Evolutionary conservation across 2,329 filamentous ascomycete genomes (phyloP).

Genomic region (Catunica adiposa): DNA sequence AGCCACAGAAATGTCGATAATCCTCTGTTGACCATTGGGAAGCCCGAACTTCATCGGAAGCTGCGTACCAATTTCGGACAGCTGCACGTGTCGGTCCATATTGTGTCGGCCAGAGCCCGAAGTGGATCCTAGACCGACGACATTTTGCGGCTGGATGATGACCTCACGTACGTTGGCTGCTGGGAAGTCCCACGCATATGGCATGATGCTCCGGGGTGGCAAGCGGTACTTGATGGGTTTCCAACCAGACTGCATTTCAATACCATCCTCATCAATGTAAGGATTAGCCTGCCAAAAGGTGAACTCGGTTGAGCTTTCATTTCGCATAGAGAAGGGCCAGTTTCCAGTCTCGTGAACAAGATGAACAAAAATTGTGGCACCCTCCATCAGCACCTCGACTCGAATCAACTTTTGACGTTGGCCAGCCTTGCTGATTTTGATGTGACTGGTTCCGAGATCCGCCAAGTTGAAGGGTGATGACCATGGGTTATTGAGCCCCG

Average conservation of each 20-base stretch:
- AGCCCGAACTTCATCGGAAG: slow-evolving; percentile 80
- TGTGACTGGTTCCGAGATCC: slow-evolving; percentile 77
- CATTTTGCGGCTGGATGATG: slow-evolving; percentile 51
- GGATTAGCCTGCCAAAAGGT: slow-evolving; percentile 92
- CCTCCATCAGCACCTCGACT: slow-evolving; percentile 79
- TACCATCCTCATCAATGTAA: slow-evolving; percentile 78
- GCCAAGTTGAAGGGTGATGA: slow-evolving; percentile 96
- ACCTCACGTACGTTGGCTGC: slow-evolving; percentile 94
- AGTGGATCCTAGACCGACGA: slow-evolving; percentile 11
- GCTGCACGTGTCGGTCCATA: slow-evolving; percentile 78
- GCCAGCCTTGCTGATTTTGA: slow-evolving; percentile 82
- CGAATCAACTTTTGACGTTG: slow-evolving; percentile 79
- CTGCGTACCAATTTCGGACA: slow-evolving; percentile 90
- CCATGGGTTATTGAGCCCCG: slow-evolving; percentile 92
- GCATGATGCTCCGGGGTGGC: slow-evolving; percentile 93
- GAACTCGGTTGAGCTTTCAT: slow-evolving; percentile 93
- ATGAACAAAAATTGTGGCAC: slow-evolving; percentile 83
- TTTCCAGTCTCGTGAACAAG: slow-evolving; percentile 81
- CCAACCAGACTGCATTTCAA: slow-evolving; percentile 73
- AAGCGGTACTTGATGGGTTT: slow-evolving; percentile 82
- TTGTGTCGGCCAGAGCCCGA: slow-evolving; percentile 19
- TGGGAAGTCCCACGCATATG: slow-evolving; percentile 97
- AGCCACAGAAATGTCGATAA: slow-evolving; percentile 90
- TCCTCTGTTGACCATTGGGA: slow-evolving; percentile 55
- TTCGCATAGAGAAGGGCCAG: slow-evolving; percentile 97